Percentiles rank a stretch among this genome's conserved stretches.
Conservation (phyloP, 139 green algal species). For the Chloropicon primus region DNA sequence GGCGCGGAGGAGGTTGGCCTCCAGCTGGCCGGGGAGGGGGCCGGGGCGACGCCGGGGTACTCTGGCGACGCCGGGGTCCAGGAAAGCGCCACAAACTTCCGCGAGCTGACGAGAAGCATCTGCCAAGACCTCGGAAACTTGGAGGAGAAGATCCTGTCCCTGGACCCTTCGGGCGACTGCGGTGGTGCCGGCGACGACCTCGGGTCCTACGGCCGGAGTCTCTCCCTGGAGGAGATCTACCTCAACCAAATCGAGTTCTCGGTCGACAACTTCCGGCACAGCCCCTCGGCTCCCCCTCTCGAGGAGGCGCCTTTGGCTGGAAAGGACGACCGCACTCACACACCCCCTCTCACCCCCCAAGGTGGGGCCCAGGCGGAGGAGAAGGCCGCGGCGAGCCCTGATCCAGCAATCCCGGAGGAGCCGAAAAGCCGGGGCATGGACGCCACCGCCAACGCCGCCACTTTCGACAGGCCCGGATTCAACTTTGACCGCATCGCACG, state of each 20-base stretch:
- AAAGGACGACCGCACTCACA: neutral
- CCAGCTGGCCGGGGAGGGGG: neutral
- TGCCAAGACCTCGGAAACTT: neutral
- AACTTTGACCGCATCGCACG: neutral
- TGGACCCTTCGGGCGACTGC: neutral
- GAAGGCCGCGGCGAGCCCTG: neutral
- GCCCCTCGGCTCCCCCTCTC: neutral
- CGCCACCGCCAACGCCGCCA: too few species aligned
- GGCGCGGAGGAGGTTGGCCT: too few species aligned
- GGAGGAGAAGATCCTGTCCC: neutral
- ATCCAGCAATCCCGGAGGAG: too few species aligned
- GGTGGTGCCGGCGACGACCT: neutral
- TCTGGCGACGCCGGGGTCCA: too few species aligned
- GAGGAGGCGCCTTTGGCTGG: neutral
- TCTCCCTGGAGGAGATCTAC: neutral
- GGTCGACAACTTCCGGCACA: neutral
- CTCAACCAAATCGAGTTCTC: neutral
- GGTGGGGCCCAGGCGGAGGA: neutral
- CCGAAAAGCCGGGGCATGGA: neutral
- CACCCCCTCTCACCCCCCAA: too few species aligned
- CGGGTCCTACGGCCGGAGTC: neutral
- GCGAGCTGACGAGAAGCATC: neutral
- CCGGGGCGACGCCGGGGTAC: neutral
- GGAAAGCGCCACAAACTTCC: neutral
- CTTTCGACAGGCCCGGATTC: too few species aligned